Evolutionary conservation across 352 stramenopile species (phyloP), one percentile per base, ranked within the genome.

Genomic region (Globisporangium polare): DNA sequence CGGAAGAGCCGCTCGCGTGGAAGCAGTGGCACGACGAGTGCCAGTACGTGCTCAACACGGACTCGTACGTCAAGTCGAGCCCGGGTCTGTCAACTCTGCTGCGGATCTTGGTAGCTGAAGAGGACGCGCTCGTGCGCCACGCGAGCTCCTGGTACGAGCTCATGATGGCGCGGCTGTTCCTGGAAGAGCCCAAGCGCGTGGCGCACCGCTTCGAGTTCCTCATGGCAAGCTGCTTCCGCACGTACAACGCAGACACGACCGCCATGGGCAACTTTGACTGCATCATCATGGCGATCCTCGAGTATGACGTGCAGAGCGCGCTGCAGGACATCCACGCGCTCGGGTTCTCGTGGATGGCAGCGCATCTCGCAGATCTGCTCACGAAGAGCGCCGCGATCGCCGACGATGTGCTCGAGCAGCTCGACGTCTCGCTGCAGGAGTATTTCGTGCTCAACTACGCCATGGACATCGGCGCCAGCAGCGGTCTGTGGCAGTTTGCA

Each of bases 231-330:
- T 92, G 80, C 63, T 88, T 86, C 60, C 68, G 71, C 46, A 68
- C 60, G 12, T 81, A 88, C 55, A 66, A 86, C 42, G 63, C 59
- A 22, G 62, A 69, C 5, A 62, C 65, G 27, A 68, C 67, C 9
- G 72, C 54, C 10, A 90, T 94, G 78, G 80, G 74, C 58, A 89
- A 87, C 55, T 92, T 94, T 27, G 85, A 92, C 62, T 89, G 80
- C 63, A 91, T 92, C 63, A 81, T 91, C 45, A 56, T 92, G 50
- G 80, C 81, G 27, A 79, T 94, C 20, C 72, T 94, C 56, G 62
- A 94, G 70, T 86, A 87, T 60, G 78, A 94, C 56, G 79, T 94
- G 24, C 69, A 83, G 54, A 84, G 66, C 20, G 79, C 85, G 35
- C 62, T 94, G 12, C 72, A 89, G 47, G 77, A 86, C 41, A 83